Conservation (phyloP, 345 rosid species). For the Hypericum perforatum region DNA sequence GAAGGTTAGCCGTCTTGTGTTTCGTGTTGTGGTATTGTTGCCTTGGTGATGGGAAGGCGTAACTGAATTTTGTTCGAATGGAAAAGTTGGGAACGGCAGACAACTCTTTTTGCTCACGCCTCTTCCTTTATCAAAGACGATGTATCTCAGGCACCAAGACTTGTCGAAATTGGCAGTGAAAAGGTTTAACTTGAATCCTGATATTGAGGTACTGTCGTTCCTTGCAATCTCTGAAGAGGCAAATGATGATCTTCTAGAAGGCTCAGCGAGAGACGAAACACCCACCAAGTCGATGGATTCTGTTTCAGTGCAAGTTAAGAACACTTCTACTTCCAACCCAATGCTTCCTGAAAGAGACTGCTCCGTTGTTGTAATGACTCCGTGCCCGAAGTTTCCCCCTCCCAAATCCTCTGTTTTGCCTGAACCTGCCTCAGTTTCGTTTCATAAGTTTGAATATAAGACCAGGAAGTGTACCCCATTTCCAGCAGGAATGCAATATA, state of each 20-base stretch:
- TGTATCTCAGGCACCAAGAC: constrained; percentile 36
- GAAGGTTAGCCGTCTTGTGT: constrained; percentile 41
- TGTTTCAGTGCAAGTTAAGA: constrained; percentile 10
- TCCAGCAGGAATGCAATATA: constrained; percentile 33
- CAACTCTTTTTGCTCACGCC: constrained; percentile 84
- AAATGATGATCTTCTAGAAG: constrained; percentile 29
- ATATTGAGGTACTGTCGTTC: constrained; percentile 24
- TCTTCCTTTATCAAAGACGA: constrained; percentile 48
- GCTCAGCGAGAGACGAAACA: constrained; percentile 17
- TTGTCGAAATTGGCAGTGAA: constrained; percentile 26
- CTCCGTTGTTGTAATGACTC: constrained; percentile 52
- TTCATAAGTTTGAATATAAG: constrained; percentile 20
- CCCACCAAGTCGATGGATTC: constrained; percentile 28
- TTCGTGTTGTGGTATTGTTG: not conserved
- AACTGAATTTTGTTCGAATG: constrained; percentile 13
- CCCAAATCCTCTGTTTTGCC: constrained; percentile 70
- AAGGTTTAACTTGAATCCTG: constrained; percentile 21
- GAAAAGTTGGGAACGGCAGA: constrained; percentile 49
- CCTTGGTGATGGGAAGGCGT: not conserved
- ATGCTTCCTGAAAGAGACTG: constrained; percentile 22
- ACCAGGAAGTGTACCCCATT: constrained; percentile 44
- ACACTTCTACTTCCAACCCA: constrained; percentile 32
- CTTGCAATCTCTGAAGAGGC: constrained; percentile 24
- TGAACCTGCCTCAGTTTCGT: constrained; percentile 38
- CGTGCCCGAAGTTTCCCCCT: constrained; percentile 67